Evolutionary conservation across 2,329 filamentous ascomycete species (phyloP), one percentile per base, ranked within the genome.

Genomic region (Aspergillus costaricaensis): DNA sequence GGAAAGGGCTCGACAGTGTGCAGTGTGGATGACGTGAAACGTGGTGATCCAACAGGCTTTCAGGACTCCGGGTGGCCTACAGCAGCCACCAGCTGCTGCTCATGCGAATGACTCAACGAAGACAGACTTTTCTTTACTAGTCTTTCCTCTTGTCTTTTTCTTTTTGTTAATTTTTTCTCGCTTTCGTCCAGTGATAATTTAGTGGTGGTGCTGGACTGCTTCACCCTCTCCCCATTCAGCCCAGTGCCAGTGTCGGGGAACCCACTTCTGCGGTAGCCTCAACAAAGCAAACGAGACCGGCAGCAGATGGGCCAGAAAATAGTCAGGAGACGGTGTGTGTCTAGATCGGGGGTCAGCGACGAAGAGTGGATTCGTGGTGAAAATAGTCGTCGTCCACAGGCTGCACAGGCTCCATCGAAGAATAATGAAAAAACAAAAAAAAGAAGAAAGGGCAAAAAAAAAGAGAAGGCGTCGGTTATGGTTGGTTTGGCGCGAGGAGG

Each of bases 331-430:
- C 57, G 58, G 64, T 61, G 64, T 59, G 65, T 49, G 62, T 65
- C 63, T 66, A 66, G 62, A 66, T 69, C 65, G 67, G 66, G 64
- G 70, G 71, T 74, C 72, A 74, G 65, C 71, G 70, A 67, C 53
- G 65, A 59, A 66, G 62, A 61, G 67, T 71, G 61, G 64, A 64
- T 65, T 66, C 62, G 57, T 65, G 62, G 63, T 67, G 59, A 63
- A 25, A 53, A 36, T 64, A 67, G 44, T 59, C 36, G 57, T 63
- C 58, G 63, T 67, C 66, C 66, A 65, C 66, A 66, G 67, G 64
- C 66, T 67, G 71, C 71, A 70, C 61, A 63, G 65, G 72, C 72
- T 74, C 72, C 72, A 74, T 74, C 72, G 71, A 74, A 72, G 65
- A 59, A 36, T 6, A 36, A 36, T 36, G 32, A 36, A 36, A 36